Evolutionary conservation across 148 eudicot species (phyloP).

Genomic region (Fallopia convolvulus): DNA sequence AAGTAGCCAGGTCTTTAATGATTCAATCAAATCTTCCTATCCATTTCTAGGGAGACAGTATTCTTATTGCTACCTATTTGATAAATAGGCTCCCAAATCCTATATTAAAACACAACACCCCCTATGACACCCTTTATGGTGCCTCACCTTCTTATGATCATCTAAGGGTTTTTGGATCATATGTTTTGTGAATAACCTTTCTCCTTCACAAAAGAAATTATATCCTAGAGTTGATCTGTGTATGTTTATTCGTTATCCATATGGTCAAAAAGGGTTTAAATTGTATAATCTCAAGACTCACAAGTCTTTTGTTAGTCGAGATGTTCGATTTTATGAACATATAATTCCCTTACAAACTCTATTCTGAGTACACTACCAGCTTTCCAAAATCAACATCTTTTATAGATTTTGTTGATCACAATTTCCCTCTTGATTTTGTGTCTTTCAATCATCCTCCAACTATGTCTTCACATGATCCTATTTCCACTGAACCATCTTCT

Average conservation of each 20-base stretch:
- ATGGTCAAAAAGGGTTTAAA: neutral
- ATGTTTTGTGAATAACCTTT: neutral
- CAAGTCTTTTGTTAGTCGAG: neutral
- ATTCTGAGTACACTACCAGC: too few relatives aligned
- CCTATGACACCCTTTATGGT: neutral
- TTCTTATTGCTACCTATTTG: neutral
- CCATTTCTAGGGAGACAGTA: neutral
- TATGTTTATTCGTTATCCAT: neutral
- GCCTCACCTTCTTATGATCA: neutral
- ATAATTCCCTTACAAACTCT: neutral
- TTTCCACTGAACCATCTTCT: too few relatives aligned
- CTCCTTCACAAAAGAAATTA: neutral
- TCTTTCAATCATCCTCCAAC: too few relatives aligned
- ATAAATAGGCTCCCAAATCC: neutral
- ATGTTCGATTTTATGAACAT: neutral
- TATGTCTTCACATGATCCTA: too few relatives aligned
- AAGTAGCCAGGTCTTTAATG: neutral
- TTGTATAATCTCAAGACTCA: neutral
- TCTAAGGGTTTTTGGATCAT: neutral
- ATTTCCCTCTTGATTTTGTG: too few relatives aligned
- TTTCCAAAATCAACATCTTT: too few relatives aligned
- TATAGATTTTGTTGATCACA: too few relatives aligned
- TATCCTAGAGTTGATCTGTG: neutral
- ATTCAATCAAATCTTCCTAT: neutral
- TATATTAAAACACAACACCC: neutral